Base-by-base conservation (phyloP, 2,329 filamentous ascomycete genomes). In the Penicillium sp. region DNA sequence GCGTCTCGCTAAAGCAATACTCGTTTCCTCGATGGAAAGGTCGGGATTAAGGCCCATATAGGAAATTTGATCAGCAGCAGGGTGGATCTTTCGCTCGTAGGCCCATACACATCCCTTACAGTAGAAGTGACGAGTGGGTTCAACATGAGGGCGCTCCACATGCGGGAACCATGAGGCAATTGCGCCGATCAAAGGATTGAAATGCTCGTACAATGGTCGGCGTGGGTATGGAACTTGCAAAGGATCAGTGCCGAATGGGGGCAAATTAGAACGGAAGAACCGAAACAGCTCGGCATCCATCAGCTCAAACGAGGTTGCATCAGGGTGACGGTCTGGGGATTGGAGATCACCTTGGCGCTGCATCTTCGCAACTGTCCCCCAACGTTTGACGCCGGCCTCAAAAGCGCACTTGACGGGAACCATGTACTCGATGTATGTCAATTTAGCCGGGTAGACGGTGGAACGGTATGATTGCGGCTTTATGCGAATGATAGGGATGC, bases 101-200 rank as follows among this genome's bases (percentile, higher is more conserved):
- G n/a, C 16, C 50, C 50, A 52, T 16, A 23, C n/a, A 27, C 50
- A 52, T 11, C 50, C 50, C 50, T 19, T 43, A 13, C 50, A 52
- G 9, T n/a, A 35, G 27, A 25, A 52, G 13, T 10, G 50, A 1
- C 4, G 14, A 10, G 4, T 33, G 19, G 50, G 19, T 2, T 29
- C 27, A 10, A 16, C 39, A 33, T 33, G 14, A 10, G 8, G 37
- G 10, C n/a, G 16, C 19, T 33, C 10, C n/a, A 45, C 50, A 26
- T 52, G 19, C 0, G 50, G 27, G 13, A 43, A 44, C 27, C 14
- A 9, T 5, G 11, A 33, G 39, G 42, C 27, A 1, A 14, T 23
- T 26, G 26, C 26, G 8, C 19, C 11, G 16, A 44, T n/a, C 50
- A 14, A 11, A 6, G 25, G 33, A 14, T 26, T 39, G 19, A 16